Evolutionary conservation across 306 rosid species (phyloP).

Genomic region (Gastrolobium villosum): DNA sequence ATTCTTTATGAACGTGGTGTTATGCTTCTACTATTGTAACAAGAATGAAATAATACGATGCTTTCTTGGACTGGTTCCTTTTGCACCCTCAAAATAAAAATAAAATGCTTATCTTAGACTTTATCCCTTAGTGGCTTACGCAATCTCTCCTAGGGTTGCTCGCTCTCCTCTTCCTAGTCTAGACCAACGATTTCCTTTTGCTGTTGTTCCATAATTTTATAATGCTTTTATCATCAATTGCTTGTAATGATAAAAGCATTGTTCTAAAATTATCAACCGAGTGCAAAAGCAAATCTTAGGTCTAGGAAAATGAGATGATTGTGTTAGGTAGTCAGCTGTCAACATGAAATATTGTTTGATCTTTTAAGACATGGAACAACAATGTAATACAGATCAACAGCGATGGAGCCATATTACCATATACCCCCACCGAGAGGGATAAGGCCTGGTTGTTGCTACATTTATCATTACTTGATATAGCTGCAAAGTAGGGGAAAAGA

Average conservation of each 20-base stretch:
- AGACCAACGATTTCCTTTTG: neutral
- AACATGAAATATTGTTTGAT: neutral
- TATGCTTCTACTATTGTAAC: slow-evolving; percentile 1
- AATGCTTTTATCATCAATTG: neutral
- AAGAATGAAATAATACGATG: neutral
- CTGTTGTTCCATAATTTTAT: neutral
- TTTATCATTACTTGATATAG: neutral
- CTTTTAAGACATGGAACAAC: neutral
- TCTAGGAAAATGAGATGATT: neutral
- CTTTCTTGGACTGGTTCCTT: neutral
- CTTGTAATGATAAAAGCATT: neutral
- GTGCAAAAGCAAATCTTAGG: neutral
- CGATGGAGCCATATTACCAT: neutral
- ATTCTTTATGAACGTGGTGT: neutral
- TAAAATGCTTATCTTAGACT: neutral
- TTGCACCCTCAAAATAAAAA: neutral
- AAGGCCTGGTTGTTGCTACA: neutral
- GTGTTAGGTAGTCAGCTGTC: neutral
- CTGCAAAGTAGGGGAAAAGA: neutral
- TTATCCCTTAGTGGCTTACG: slow-evolving; percentile 8
- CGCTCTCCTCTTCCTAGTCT: neutral
- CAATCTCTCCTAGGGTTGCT: neutral
- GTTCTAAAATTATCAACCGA: neutral
- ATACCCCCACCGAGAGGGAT: neutral
- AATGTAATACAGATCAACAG: neutral